These are phyloP conservation scores for Acidomyces sp. DNA, from an alignment of 495 filamentous ascomycete species.

Conservation along the genomic window DNA sequence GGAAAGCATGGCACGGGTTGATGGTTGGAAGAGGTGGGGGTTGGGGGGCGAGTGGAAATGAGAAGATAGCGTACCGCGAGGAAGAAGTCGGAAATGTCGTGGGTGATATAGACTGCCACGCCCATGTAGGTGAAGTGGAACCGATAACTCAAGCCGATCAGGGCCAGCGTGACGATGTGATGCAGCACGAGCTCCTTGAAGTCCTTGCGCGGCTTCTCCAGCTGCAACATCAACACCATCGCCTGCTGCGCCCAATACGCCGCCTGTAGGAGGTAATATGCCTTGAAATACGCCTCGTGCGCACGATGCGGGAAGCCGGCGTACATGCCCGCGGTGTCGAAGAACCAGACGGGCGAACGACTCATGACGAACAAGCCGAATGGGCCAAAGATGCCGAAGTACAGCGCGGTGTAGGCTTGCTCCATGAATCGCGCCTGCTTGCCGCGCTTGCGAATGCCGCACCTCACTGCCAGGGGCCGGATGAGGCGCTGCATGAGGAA, in stretches of 20 bases:
- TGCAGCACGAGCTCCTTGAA: conserved; percentile 91
- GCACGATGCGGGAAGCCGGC: conserved; percentile 79
- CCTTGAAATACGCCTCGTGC: conserved; percentile 81
- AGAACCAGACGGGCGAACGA: conserved; percentile 89
- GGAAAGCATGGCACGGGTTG: too few relatives aligned
- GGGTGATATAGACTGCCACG: conserved; percentile 91
- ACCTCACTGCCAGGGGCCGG: conserved; percentile 58
- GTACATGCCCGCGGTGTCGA: conserved; percentile 86
- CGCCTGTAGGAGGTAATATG: conserved; percentile 91
- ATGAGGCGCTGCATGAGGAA: conserved; percentile 92
- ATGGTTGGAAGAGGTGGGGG: too few relatives aligned
- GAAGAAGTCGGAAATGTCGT: conserved; percentile 95
- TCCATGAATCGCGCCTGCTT: conserved; percentile 96
- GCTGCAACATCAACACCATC: conserved; percentile 72
- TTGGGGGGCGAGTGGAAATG: too few relatives aligned
- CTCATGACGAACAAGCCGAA: conserved; percentile 83
- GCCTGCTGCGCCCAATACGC: conserved; percentile 95
- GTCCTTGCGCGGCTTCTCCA: conserved; percentile 94
- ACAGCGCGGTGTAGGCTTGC: conserved; percentile 92
- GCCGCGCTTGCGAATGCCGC: conserved; percentile 55
- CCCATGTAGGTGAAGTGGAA: conserved; percentile 99
- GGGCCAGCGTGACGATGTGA: conserved; percentile 80
- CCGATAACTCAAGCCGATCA: conserved; percentile 82
- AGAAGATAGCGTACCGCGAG: conserved; percentile 70
- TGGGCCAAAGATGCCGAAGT: conserved; percentile 77